A percentile compares a stretch with the other conserved stretches of the same genome.
These are phyloP conservation scores for Globisporangium paddicum DNA, from an alignment of 352 stramenopile genomes.

Conservation along the genomic window DNA sequence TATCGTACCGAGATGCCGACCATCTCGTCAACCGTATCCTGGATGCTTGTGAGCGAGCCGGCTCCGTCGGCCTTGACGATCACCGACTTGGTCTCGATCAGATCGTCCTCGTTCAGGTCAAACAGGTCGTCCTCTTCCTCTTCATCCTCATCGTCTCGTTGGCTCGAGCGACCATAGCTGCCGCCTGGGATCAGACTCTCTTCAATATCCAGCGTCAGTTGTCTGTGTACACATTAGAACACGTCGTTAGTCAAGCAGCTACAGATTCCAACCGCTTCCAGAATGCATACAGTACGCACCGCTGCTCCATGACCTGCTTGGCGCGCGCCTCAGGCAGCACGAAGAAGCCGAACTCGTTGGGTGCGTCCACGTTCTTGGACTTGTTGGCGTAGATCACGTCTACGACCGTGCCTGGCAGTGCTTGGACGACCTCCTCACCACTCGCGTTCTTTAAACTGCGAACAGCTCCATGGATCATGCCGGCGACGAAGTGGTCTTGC, in stretches of 20 bases:
- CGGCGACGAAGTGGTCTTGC: constrained; percentile 77
- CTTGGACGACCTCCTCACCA: constrained; percentile 45
- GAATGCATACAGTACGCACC: constrained; percentile 22
- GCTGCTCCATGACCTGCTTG: constrained; percentile 70
- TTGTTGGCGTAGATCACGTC: constrained; percentile 82
- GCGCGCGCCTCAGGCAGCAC: constrained; percentile 52
- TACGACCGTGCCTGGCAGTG: constrained; percentile 61
- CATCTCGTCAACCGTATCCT: constrained; percentile 80
- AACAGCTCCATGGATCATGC: constrained; percentile 83
- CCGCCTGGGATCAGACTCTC: constrained; percentile 39
- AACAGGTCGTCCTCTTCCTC: constrained; percentile 17
- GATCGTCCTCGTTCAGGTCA: constrained; percentile 35
- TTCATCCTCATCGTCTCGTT: constrained; percentile 6
- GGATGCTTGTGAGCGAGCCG: constrained; percentile 77
- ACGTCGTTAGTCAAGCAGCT: not conserved
- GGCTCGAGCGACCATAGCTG: constrained; percentile 10
- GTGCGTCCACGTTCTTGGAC: constrained; percentile 77
- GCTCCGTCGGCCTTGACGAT: constrained; percentile 78
- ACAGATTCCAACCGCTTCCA: not conserved
- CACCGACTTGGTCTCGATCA: constrained; percentile 53
- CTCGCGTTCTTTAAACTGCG: constrained; percentile 56
- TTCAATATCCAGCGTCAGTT: constrained; percentile 69
- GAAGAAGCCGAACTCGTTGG: constrained; percentile 79
- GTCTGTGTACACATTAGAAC: constrained; percentile 23
- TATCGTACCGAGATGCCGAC: constrained; percentile 38